Evolutionary conservation across 1,284 basidiomycete species (phyloP), one percentile per base, ranked within the genome.

Genomic region (Irpex sp.): DNA sequence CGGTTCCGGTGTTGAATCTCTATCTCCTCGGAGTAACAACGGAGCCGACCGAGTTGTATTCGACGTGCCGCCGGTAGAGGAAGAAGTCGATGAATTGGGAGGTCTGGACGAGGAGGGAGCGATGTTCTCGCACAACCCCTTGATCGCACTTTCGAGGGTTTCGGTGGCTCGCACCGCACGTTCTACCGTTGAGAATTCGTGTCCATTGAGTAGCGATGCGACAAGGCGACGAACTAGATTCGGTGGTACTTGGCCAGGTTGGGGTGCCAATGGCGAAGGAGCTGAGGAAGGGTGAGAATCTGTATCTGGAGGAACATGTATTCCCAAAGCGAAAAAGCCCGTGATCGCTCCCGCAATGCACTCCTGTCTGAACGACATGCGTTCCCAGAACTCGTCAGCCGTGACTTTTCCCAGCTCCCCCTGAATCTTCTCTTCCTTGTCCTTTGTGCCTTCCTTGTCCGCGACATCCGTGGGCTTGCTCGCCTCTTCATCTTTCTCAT

Each of bases 351-450:
- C 82, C 66, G 88, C 80, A 53, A 90, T 84, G 72, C 95, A 97
- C 74, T 98, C 95, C 72, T 97, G 95, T 37, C 95, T 83, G 76
- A 93, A 96, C 31, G 90, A 94, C 90, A 98, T 95, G 13, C 94
- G 83, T 75, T 95, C 94, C 93, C 94, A 97, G 75, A 95, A 98
- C 72, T 97, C 94, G 58, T 89, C 89, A 35, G 84, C 71, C 0
- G 78, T 73, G 65, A 90, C 87, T 66, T 79, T 81, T 19, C 72
- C 75, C 55, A 90, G 75, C 69, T 88, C 84, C 53, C 83, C 86
- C 33, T 66, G 54, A 5, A 66, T 68, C 11, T 66, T 65, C 21
- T 67, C 65, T 58, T 67, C 64, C 19, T 74, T 69, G 5, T 6
- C 31, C 31, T 33, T 33, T 13, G 75, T 69, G 19, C 64, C 55